Evolutionary conservation across 108 stramenopile genomes (phyloP).

Genomic region (Cyclotella choctawhatcheeana): DNA sequence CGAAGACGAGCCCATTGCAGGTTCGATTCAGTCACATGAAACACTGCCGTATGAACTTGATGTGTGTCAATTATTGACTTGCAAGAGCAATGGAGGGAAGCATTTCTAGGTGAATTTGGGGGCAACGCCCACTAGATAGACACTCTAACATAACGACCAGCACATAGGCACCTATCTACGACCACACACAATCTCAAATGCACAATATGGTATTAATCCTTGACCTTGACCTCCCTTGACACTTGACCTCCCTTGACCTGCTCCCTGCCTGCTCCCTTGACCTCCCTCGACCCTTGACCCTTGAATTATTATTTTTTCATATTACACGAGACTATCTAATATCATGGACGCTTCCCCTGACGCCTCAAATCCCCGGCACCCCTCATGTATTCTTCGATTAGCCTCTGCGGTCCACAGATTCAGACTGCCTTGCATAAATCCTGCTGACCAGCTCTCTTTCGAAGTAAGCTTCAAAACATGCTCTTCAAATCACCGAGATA

Average conservation of each 20-base stretch:
- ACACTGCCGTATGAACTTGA: neutral
- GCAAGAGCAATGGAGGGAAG: too few relatives aligned
- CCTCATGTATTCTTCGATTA: conserved; percentile 80
- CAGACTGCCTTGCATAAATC: conserved; percentile 43
- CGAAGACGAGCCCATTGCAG: too few relatives aligned
- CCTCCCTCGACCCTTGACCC: neutral
- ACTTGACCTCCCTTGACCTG: neutral
- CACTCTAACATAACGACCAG: too few relatives aligned
- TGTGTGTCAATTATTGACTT: too few relatives aligned
- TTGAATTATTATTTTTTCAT: too few relatives aligned
- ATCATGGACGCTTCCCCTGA: neutral
- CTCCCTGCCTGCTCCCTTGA: neutral
- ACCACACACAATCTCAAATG: too few relatives aligned
- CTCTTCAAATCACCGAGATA: conserved; percentile 35
- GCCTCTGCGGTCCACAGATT: conserved; percentile 87
- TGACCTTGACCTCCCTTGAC: neutral
- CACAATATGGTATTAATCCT: too few relatives aligned
- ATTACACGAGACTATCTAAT: neutral
- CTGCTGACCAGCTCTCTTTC: conserved; percentile 63
- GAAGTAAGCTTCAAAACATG: conserved; percentile 67
- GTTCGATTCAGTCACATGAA: too few relatives aligned
- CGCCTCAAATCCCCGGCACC: conserved; percentile 58
- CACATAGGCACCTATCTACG: too few relatives aligned
- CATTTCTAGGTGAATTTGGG: too few relatives aligned
- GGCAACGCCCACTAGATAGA: too few relatives aligned